Base-by-base conservation (phyloP, 495 filamentous ascomycete genomes). In the Hypomontagnella monticulosa region DNA sequence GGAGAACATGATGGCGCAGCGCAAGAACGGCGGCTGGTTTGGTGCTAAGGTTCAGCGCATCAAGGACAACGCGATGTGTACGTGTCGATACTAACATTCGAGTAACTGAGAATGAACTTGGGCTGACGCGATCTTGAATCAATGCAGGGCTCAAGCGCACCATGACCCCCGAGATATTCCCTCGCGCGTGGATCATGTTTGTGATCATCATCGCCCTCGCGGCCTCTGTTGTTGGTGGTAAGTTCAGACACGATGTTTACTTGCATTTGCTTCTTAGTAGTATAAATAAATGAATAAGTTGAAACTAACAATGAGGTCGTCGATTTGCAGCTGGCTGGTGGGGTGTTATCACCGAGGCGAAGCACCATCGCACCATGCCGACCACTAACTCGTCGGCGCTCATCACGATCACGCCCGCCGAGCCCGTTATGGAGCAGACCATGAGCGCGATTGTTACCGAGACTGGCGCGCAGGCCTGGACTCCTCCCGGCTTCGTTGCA, bases 91-190 rank as follows among this genome's bases (percentile, higher is more conserved):
- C 1, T 8, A 40, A 40, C 14, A n/a, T 6, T 10, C 19, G 4
- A 18, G 14, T 43, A 5, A 18, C n/a, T 18, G 32, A 20, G 3
- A 4, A 12, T 0, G 15, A 20, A 3, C 0, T 10, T 18, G 19
- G 16, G 20, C 40, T 58, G 33, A 57, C 54, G 4, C 32, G 0
- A 6, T 12, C 10, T 40, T 33, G 14, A 12, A 34, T 37, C 46
- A 36, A 20, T 49, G 16, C 11, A 67, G 64, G 9, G 12, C 32
- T 67, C 40, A 62, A 67, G 57, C 57, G 50, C 8, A 37, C 53
- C 27, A 42, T 30, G 15, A 20, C 52, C 1, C 57, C 64, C 0
- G n/a, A 43, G 19, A 27, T 32, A 7, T 59, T 50, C 65, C 58
- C 47, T 0, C 50, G 34, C 15, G 65, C 65, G 0, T 63, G 58